Conservation (phyloP, 1,139 yeast genomes). For the Geotrichum bryndzae region DNA sequence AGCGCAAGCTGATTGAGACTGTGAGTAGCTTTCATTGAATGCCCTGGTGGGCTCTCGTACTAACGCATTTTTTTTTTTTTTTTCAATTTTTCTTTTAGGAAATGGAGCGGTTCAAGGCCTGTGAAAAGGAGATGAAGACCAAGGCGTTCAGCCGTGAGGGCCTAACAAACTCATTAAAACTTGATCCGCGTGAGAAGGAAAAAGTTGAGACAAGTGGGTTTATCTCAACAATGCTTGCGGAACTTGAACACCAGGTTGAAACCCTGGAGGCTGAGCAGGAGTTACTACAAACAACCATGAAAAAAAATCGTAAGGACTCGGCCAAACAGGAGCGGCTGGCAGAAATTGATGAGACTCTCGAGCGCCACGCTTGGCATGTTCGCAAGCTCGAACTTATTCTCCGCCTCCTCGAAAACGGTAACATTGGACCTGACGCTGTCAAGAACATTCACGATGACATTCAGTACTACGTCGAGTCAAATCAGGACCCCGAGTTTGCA, state of each 20-base stretch:
- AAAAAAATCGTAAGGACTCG: constrained; percentile 53
- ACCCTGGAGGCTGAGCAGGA: constrained; percentile 72
- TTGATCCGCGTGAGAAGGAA: constrained; percentile 76
- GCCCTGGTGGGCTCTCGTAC: too few species aligned
- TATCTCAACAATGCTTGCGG: constrained; percentile 70
- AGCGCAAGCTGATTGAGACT: constrained; percentile 68
- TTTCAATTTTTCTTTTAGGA: constrained; percentile 36
- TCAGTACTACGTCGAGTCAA: constrained; percentile 88
- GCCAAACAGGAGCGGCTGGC: constrained; percentile 52
- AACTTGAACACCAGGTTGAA: constrained; percentile 76
- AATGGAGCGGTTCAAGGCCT: constrained; percentile 94
- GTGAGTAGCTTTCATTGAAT: constrained; percentile 28
- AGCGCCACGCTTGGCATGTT: constrained; percentile 75
- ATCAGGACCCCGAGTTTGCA: constrained; percentile 91
- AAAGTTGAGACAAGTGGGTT: constrained; percentile 71
- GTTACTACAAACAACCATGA: constrained; percentile 41
- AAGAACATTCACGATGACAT: constrained; percentile 84
- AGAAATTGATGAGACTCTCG: constrained; percentile 58
- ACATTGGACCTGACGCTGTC: constrained; percentile 72
- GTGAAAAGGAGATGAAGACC: constrained; percentile 89
- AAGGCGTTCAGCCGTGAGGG: constrained; percentile 96
- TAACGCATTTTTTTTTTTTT: too few species aligned
- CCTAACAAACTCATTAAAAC: constrained; percentile 57
- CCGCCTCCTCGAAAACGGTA: constrained; percentile 75
- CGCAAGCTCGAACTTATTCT: constrained; percentile 71